Percentiles rank a stretch among this genome's conserved stretches.
phyloP scores from a whole-genome alignment of 176 grass and related monocot species.

The Carex scoparia region DNA sequence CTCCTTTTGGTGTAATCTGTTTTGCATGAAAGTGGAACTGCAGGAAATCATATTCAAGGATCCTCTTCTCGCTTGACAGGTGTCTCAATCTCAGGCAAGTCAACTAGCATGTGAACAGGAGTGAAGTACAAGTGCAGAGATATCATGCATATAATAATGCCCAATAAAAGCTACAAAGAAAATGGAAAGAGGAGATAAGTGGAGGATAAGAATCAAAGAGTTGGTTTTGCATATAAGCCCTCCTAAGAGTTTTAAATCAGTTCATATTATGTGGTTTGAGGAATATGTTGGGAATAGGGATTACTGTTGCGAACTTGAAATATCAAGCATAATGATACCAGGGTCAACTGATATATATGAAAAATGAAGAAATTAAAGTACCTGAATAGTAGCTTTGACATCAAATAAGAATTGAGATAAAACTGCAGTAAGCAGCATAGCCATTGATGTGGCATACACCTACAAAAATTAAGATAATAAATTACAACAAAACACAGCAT shows the following conservation, averaged over 20 bases:
- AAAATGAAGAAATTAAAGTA: background rate
- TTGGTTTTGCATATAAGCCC: constrained; percentile 12
- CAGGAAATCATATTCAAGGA: constrained; percentile 22
- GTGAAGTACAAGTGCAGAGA: constrained; percentile 98
- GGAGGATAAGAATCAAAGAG: constrained; percentile 26
- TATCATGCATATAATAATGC: constrained; percentile 93
- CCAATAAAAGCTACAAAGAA: constrained; percentile 83
- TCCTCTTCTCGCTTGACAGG: constrained; percentile 15
- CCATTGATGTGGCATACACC: constrained; percentile 99
- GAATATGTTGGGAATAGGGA: background rate
- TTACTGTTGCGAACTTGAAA: background rate
- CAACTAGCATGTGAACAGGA: constrained; percentile 68
- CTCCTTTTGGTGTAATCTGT: background rate
- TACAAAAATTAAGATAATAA: constrained; percentile 27
- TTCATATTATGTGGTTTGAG: background rate
- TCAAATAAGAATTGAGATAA: constrained; percentile 83
- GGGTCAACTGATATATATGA: background rate
- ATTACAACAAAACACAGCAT: background rate
- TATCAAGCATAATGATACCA: constrained; percentile 7
- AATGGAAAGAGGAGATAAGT: background rate
- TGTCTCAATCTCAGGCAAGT: constrained; percentile 43
- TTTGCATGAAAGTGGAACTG: background rate
- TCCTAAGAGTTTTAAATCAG: constrained; percentile 3
- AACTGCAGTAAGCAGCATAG: constrained; percentile 92
- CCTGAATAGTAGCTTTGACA: constrained; percentile 87